Conservation (phyloP, 768 basidiomycete genomes). For the Lactifluus subvellereus region DNA sequence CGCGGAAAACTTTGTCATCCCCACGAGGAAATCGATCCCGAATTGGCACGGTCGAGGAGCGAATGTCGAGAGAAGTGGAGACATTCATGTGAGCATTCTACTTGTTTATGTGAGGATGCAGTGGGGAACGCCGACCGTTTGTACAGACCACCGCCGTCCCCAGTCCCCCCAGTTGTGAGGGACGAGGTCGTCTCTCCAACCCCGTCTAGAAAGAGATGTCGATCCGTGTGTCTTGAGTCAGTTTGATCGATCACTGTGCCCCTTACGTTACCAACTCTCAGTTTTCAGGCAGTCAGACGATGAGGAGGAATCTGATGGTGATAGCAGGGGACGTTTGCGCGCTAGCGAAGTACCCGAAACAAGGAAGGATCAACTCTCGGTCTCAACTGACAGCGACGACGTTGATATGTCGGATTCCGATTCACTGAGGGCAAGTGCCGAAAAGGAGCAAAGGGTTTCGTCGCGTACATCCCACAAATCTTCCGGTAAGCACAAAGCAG, state of each 20-base stretch:
- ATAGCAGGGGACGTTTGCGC: neutral
- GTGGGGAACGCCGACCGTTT: neutral
- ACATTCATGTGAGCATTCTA: constrained; percentile 3
- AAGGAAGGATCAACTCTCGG: neutral
- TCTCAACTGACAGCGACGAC: constrained; percentile 3
- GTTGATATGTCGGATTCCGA: constrained; percentile 11
- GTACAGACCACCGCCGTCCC: neutral
- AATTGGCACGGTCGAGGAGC: constrained; percentile 7
- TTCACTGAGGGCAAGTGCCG: neutral
- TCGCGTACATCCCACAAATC: constrained; percentile 1
- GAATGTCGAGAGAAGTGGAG: constrained; percentile 15
- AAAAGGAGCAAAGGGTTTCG: neutral
- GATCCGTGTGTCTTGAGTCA: constrained; percentile 2
- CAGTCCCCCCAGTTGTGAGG: neutral
- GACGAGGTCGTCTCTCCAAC: constrained; percentile 2
- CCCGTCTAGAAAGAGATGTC: constrained; percentile 13
- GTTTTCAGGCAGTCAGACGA: constrained; percentile 11
- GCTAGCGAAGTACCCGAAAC: neutral
- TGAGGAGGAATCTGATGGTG: constrained; percentile 7
- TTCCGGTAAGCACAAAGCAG: constrained; percentile 5
- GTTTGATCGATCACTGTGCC: neutral
- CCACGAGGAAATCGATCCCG: neutral
- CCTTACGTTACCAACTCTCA: neutral
- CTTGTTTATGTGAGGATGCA: neutral
- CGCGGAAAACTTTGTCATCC: neutral